Percentiles rank a stretch among this genome's conserved stretches.
These are phyloP conservation scores for Protomyces inouyei DNA, from an alignment of 1,139 yeast genomes.

Conservation along the genomic window DNA sequence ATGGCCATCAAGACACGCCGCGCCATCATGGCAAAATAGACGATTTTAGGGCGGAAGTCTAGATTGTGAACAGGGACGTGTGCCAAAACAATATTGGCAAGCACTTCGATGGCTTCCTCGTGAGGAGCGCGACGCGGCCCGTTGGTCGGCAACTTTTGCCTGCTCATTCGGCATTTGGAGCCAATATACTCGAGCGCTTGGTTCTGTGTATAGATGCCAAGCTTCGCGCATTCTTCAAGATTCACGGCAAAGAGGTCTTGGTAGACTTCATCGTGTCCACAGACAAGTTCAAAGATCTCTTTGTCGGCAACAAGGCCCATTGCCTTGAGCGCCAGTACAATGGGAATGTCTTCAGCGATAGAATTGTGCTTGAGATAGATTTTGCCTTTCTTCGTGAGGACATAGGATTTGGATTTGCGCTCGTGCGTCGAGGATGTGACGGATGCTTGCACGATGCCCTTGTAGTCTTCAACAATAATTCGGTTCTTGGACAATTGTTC, in stretches of 20 bases:
- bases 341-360: slow-evolving; percentile 90
- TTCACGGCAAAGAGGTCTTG: slow-evolving; percentile 90
- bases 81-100: slow-evolving; percentile 94
- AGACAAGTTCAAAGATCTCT: slow-evolving; percentile 88
- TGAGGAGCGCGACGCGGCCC: slow-evolving; percentile 71
- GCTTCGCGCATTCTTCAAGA: slow-evolving; percentile 85
- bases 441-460: slow-evolving; percentile 90
- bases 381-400: slow-evolving; percentile 81
- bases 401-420: slow-evolving; percentile 93
- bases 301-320: slow-evolving; percentile 91
- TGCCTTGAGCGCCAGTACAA: slow-evolving; percentile 86
- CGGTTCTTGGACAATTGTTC: slow-evolving; percentile 96
- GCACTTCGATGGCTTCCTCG: slow-evolving; percentile 96
- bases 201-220: slow-evolving; percentile 83
- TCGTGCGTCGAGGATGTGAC: slow-evolving; percentile 98
- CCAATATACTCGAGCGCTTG: slow-evolving; percentile 93
- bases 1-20: slow-evolving; percentile 93
- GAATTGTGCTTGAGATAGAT: slow-evolving; percentile 92
- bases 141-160: slow-evolving; percentile 43
- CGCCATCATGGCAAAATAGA: slow-evolving; percentile 94
- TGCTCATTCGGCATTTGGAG: slow-evolving; percentile 63
- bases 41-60: slow-evolving; percentile 88
- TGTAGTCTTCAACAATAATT: slow-evolving; percentile 94
- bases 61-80: slow-evolving; percentile 81
- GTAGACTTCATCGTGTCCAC: slow-evolving; percentile 81